These are phyloP conservation scores for Globisporangium sylvaticum DNA, from an alignment of 352 stramenopile genomes.

Conservation along the genomic window DNA sequence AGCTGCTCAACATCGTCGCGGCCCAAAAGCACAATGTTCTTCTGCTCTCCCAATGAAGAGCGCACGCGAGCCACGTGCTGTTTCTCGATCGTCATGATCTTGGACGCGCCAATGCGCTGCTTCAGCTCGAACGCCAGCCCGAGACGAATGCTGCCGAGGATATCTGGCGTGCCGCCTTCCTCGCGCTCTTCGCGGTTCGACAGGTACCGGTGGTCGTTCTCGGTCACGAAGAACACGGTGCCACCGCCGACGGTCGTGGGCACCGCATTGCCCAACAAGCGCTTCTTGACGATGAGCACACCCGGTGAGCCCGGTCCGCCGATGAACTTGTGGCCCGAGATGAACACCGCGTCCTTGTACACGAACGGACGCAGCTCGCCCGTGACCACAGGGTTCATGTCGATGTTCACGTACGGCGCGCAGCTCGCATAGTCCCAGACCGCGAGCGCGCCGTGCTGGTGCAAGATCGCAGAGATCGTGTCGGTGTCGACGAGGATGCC, in stretches of 20 bases:
- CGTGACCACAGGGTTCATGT: constrained; percentile 92
- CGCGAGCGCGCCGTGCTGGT: constrained; percentile 88
- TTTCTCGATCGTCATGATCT: constrained; percentile 56
- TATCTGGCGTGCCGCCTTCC: constrained; percentile 95
- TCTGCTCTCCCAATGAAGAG: constrained; percentile 37
- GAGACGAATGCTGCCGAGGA: constrained; percentile 90
- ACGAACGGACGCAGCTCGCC: constrained; percentile 15
- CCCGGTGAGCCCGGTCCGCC: constrained; percentile 91
- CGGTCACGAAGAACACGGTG: constrained; percentile 56
- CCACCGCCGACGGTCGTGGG: constrained; percentile 49
- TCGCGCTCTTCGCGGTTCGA: constrained; percentile 87
- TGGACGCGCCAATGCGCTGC: constrained; percentile 39
- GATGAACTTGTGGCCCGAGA: constrained; percentile 96
- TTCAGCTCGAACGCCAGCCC: constrained; percentile 92
- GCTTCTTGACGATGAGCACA: constrained; percentile 92
- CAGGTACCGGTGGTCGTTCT: constrained; percentile 54
- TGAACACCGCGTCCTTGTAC: constrained; percentile 94
- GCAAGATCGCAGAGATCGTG: constrained; percentile 84
- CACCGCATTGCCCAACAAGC: constrained; percentile 49
- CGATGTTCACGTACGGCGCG: constrained; percentile 90
- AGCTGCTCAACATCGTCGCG: constrained; percentile 55
- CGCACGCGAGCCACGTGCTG: constrained; percentile 36
- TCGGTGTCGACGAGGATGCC: constrained; percentile 90
- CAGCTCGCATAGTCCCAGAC: constrained; percentile 96
- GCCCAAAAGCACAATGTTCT: constrained; percentile 89